These are phyloP conservation scores for Thalia dealbata DNA, from an alignment of 176 grass and related monocot genomes.

Conservation along the genomic window DNA sequence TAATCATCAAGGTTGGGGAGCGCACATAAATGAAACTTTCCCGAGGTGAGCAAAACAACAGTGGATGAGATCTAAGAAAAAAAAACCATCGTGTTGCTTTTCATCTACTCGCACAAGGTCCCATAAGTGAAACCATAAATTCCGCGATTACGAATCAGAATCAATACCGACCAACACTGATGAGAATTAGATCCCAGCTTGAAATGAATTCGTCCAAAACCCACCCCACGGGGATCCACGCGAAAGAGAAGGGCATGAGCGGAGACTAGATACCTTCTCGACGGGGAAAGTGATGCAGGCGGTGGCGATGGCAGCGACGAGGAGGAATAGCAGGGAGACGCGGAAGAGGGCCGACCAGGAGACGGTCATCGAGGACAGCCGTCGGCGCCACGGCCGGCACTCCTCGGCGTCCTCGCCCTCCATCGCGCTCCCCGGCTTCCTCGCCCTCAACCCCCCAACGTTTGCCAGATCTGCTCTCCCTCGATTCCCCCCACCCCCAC, in stretches of 20 bases:
- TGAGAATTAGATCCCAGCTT: background rate
- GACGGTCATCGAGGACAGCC: constrained; percentile 53
- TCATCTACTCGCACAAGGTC: background rate
- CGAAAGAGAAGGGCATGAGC: background rate
- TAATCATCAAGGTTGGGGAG: no score
- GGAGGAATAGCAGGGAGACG: constrained; percentile 53
- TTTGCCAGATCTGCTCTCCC: constrained; percentile 21
- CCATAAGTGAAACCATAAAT: background rate
- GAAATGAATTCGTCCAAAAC: background rate
- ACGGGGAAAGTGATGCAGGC: constrained; percentile 80
- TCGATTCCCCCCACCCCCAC: background rate
- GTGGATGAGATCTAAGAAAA: background rate
- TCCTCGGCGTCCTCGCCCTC: constrained; percentile 21
- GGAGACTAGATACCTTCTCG: constrained; percentile 47
- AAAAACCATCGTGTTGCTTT: background rate
- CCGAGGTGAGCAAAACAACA: no score
- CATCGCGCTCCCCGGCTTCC: constrained; percentile 14
- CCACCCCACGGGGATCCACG: background rate
- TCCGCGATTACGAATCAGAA: background rate
- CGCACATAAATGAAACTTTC: no score
- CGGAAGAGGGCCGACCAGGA: constrained; percentile 74
- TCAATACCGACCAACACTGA: background rate
- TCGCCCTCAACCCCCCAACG: constrained; percentile 14
- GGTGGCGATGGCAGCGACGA: constrained; percentile 46
- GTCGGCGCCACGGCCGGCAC: constrained; percentile 21